Evolutionary conservation across 2,329 filamentous ascomycete genomes (phyloP).

Genomic region (Sclerotinia spermophila): DNA sequence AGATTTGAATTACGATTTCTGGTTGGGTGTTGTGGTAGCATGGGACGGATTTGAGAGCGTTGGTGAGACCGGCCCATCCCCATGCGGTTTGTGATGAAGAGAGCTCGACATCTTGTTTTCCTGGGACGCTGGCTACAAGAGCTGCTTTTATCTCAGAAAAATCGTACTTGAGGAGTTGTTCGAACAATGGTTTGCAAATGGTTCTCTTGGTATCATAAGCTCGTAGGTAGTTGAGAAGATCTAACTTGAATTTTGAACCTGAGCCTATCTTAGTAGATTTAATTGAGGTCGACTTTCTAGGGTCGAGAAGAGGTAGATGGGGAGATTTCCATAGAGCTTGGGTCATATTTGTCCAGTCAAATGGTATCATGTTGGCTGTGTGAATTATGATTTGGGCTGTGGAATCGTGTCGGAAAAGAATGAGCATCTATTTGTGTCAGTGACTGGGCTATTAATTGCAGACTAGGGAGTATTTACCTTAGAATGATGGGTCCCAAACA

Average conservation of each 20-base stretch:
- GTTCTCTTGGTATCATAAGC: slow-evolving; percentile 60
- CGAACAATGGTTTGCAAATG: slow-evolving; percentile 52
- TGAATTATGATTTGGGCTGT: slow-evolving; percentile 77
- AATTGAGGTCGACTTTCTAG: not conserved
- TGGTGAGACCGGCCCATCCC: slow-evolving; percentile 70
- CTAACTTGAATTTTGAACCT: slow-evolving; percentile 69
- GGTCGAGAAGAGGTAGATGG: slow-evolving; percentile 49
- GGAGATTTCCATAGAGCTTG: slow-evolving; percentile 81
- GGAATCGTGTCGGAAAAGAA: slow-evolving; percentile 75
- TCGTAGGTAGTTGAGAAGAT: slow-evolving; percentile 68
- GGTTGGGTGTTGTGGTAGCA: slow-evolving; percentile 39
- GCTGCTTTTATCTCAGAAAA: slow-evolving; percentile 67
- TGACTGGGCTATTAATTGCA: not conserved
- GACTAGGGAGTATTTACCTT: slow-evolving; percentile 25
- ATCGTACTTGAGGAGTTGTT: slow-evolving; percentile 59
- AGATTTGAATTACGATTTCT: slow-evolving; percentile 63
- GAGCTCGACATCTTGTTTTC: slow-evolving; percentile 51
- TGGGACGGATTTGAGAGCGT: slow-evolving; percentile 54
- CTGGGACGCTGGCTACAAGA: slow-evolving; percentile 75
- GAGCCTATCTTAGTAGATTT: slow-evolving; percentile 45
- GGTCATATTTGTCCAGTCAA: slow-evolving; percentile 85
- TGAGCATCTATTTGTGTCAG: slow-evolving; percentile 64
- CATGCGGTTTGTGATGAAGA: slow-evolving; percentile 55
- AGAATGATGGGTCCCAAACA: slow-evolving; percentile 77
- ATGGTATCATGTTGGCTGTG: slow-evolving; percentile 85